phyloP scores from a whole-genome alignment of 495 filamentous ascomycete genomes.

The Penicillium egyptiacum region DNA sequence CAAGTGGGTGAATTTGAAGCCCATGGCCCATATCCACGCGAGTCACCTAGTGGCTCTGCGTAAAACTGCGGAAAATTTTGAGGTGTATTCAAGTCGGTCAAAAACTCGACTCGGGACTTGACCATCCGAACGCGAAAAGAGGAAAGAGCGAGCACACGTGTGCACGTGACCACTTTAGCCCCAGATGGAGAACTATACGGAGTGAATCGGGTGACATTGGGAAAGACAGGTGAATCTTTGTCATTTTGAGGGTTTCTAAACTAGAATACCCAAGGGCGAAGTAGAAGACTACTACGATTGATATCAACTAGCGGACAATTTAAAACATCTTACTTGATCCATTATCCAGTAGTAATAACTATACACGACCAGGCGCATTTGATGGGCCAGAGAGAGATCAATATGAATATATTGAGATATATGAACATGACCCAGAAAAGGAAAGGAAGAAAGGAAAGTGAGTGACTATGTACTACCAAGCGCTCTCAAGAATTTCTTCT shows the following conservation, averaged over 20 bases:
- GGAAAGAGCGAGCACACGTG: conserved; percentile 19
- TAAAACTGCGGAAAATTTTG: background rate
- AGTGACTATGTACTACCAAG: no score
- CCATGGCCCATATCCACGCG: conserved; percentile 41
- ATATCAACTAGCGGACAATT: no score
- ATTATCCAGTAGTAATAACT: background rate
- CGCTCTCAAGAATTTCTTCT: background rate
- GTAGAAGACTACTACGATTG: no score
- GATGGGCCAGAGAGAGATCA: no score
- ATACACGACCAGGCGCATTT: background rate
- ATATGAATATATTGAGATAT: no score
- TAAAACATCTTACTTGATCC: background rate
- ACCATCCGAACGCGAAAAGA: conserved; percentile 1
- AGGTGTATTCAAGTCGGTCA: background rate
- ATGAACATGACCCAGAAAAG: no score
- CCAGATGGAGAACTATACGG: background rate
- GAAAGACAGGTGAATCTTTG: background rate
- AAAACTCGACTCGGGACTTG: background rate
- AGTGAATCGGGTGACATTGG: background rate
- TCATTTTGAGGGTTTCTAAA: no score
- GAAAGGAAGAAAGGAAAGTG: no score
- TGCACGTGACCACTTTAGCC: conserved; percentile 31
- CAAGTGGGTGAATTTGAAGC: conserved; percentile 59
- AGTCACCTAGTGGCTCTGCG: background rate
- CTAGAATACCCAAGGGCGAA: no score